A percentile compares a stretch with the other conserved stretches of the same genome.
Evolutionary conservation across 805 yeast species (phyloP).

Genomic region (Ogataea neopini): DNA sequence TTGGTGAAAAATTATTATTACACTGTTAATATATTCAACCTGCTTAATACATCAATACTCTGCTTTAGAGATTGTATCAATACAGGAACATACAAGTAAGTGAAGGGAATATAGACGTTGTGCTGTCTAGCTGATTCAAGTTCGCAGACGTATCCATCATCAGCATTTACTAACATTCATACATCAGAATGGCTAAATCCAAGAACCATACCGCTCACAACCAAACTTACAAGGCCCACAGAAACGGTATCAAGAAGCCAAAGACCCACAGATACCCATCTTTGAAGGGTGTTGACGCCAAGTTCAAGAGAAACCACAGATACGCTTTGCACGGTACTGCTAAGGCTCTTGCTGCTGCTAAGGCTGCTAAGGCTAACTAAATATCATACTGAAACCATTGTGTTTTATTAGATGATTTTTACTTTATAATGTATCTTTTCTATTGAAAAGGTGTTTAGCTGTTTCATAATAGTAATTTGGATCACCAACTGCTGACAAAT

Average conservation of each 20-base stretch:
- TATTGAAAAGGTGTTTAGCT: slow-evolving; percentile 8
- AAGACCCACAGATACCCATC: slow-evolving; percentile 98
- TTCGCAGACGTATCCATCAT: not conserved
- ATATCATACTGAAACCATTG: slow-evolving; percentile 7
- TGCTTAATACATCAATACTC: not conserved
- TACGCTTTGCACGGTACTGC: slow-evolving; percentile 98
- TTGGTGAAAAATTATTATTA: slow-evolving; percentile 5
- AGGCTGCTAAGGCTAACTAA: slow-evolving; percentile 25
- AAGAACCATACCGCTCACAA: slow-evolving; percentile 99
- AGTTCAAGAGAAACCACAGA: slow-evolving; percentile 99
- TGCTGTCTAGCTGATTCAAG: not conserved
- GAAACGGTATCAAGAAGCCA: slow-evolving; percentile 99
- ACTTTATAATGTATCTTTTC: slow-evolving; percentile 10
- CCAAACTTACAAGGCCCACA: slow-evolving; percentile 99
- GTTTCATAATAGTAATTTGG: slow-evolving; percentile 3
- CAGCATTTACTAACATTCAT: slow-evolving; percentile 5
- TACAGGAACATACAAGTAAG: slow-evolving; percentile 6
- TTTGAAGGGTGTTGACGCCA: slow-evolving; percentile 97
- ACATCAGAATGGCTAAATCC: slow-evolving; percentile 86
- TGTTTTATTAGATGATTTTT: slow-evolving; percentile 7
- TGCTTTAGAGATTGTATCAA: slow-evolving; percentile 4
- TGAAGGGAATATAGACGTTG: not conserved
- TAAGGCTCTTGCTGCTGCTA: slow-evolving; percentile 83
- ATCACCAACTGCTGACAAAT: no score
- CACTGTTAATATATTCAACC: not conserved